These are phyloP conservation scores for Butyriboletus loyo DNA, from an alignment of 768 basidiomycete species.

Conservation along the genomic window DNA sequence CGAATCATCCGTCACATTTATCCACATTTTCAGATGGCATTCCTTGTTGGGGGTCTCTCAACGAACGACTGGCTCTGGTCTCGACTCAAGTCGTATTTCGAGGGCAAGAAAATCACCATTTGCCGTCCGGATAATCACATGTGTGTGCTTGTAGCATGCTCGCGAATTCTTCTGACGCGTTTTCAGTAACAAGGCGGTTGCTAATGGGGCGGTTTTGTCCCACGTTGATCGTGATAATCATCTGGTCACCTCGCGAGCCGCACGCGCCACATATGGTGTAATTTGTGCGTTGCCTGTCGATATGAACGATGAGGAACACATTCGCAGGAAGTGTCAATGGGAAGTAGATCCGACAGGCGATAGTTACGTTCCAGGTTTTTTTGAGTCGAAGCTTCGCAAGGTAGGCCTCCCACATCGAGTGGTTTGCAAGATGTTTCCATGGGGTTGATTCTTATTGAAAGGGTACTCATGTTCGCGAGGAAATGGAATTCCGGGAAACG, in stretches of 20 bases:
- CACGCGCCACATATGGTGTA: constrained; percentile 5
- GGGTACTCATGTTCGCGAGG: constrained; percentile 1
- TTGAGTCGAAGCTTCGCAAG: constrained; percentile 12
- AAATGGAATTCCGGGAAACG: constrained; percentile 9
- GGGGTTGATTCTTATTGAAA: neutral
- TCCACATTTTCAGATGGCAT: constrained; percentile 2
- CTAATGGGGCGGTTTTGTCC: constrained; percentile 9
- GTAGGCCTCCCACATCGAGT: neutral
- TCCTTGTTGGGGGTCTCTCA: constrained; percentile 12
- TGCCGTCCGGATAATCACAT: constrained; percentile 7
- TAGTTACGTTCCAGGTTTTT: constrained; percentile 12
- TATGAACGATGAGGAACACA: neutral
- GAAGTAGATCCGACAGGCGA: constrained; percentile 6
- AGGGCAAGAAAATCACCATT: neutral
- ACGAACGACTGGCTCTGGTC: constrained; percentile 11
- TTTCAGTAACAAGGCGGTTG: constrained; percentile 8
- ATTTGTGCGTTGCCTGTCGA: constrained; percentile 5
- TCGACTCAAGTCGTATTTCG: constrained; percentile 12
- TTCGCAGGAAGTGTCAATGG: constrained; percentile 7
- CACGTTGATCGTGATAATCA: neutral
- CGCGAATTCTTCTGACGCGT: neutral
- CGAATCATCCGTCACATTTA: neutral
- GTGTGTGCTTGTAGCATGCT: neutral
- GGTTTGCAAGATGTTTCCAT: neutral
- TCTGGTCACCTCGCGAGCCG: neutral